Base-by-base conservation (phyloP, 257 asterid species). In the Leptodermis oblonga region DNA sequence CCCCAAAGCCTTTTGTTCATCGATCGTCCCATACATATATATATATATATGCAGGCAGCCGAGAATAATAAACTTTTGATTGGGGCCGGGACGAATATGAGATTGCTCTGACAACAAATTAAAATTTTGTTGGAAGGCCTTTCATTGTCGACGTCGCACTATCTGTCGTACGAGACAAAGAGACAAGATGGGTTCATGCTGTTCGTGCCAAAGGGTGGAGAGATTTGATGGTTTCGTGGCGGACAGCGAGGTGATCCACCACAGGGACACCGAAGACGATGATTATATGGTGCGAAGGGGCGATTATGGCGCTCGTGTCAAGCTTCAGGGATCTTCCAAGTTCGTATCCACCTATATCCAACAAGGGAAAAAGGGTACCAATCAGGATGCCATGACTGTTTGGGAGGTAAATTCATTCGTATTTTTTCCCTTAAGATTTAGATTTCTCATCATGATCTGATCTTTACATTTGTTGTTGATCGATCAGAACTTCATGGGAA, bases 351-450 rank as follows among this genome's bases (percentile, higher is more conserved):
- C 88, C 88, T 87, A 70, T 77, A 83, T 73, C 51, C 92, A 85
- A 65, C 92, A 88, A 68, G 98, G 98, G 31, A 82, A 67, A 54
- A 90, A 92, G 17, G 96, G 96, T 26, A 58, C 74, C 43, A 89
- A 86, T 65, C 98, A 92, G 78, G 98, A 92, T 55, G 90, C 96
- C 83, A 87, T 92, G 98, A 88, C 98, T 0, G 97, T 86, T 74
- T 92, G 98, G 97, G 97, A 92, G 98, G 98, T 88, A 52, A 49
- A 15, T 15, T 18, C 58, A 51, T 20, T 51, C n/a, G n/a, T n/a
- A n/a, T 36, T 18, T n/a, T 34, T 25, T 12, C 17, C 41, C 23
- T 41, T 42, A 14, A 14, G 25, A 51, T 51, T 49, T 49, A 3
- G 55, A 49, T 20, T 48, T 48, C 23, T 49, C 6, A 49, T 25